A percentile compares a stretch with the other conserved stretches of the same genome.
phyloP scores from a whole-genome alignment of 805 yeast species.

The Torulaspora delbrueckii region DNA sequence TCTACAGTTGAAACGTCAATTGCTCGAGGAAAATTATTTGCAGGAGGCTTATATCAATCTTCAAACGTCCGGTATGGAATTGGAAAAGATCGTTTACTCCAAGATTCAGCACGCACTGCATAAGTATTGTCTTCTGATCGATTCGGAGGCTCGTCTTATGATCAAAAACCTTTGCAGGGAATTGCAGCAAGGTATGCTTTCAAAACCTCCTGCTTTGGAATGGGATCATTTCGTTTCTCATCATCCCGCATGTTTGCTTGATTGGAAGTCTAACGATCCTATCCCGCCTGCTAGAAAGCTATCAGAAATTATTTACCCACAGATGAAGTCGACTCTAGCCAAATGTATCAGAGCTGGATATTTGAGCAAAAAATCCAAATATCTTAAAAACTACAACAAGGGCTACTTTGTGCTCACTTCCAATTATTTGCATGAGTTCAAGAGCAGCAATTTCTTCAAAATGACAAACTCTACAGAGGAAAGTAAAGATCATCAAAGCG shows the following conservation, averaged over 20 bases:
- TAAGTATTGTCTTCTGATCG: slow-evolving; percentile 47
- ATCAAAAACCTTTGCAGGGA: slow-evolving; percentile 48
- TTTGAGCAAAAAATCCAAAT: slow-evolving; percentile 57
- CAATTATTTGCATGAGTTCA: slow-evolving; percentile 63
- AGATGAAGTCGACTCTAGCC: slow-evolving; percentile 46
- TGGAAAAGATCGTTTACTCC: slow-evolving; percentile 57
- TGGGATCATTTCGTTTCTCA: slow-evolving; percentile 62
- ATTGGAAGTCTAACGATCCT: slow-evolving; percentile 38
- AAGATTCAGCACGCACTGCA: slow-evolving; percentile 57
- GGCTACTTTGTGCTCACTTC: slow-evolving; percentile 66
- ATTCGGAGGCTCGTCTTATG: slow-evolving; percentile 49
- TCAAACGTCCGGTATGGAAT: slow-evolving; percentile 59
- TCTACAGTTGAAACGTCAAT: slow-evolving; percentile 58
- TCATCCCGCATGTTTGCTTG: slow-evolving; percentile 39
- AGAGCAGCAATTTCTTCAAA: slow-evolving; percentile 36
- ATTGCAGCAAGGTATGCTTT: slow-evolving; percentile 42
- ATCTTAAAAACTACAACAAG: slow-evolving; percentile 53
- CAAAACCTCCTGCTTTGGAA: slow-evolving; percentile 56
- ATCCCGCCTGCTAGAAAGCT: slow-evolving; percentile 44
- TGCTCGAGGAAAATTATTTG: slow-evolving; percentile 56
- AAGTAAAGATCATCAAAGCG: slow-evolving; percentile 11
- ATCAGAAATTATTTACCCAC: slow-evolving; percentile 50
- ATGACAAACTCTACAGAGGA: slow-evolving; percentile 35
- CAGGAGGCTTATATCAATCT: slow-evolving; percentile 61
- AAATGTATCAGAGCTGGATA: slow-evolving; percentile 56